Evolutionary conservation across 768 basidiomycete genomes (phyloP).

Genomic region (Tubosaeta sp.): DNA sequence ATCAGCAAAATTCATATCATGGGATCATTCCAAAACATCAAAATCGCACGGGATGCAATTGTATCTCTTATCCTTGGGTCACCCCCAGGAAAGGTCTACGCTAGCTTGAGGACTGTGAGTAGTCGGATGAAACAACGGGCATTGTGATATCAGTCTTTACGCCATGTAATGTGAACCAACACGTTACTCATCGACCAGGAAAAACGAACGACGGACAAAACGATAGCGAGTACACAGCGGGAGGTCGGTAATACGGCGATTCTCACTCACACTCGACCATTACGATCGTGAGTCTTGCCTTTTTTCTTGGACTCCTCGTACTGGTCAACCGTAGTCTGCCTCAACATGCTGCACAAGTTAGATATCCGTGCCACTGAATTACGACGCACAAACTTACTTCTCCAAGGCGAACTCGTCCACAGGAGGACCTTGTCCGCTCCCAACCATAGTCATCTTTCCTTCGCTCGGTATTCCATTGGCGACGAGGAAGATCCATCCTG

Average conservation of each 20-base stretch:
- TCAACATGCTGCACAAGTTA: conserved; percentile 40
- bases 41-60: conserved; percentile 93
- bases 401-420: conserved; percentile 51
- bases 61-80: conserved; percentile 94
- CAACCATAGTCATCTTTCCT: conserved; percentile 63
- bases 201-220: conserved; percentile 3
- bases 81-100: conserved; percentile 92
- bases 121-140: conserved; percentile 92
- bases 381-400: conserved; percentile 44
- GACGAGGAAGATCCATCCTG: conserved; percentile 72
- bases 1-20: conserved; percentile 95
- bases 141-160: conserved; percentile 40
- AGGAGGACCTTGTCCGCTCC: conserved; percentile 57
- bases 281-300: conserved; percentile 16
- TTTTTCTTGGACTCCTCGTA: conserved; percentile 38
- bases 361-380: neutral
- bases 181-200: conserved; percentile 7
- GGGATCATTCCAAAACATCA: conserved; percentile 98
- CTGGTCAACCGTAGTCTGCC: conserved; percentile 46
- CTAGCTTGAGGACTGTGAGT: conserved; percentile 85
- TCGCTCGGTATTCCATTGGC: conserved; percentile 61
- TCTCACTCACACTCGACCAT: conserved; percentile 8
- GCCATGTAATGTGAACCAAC: conserved; percentile 6
- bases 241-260: neutral
- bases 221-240: neutral